phyloP scores from a whole-genome alignment of 345 rosid species.

The Melastoma malabathricum region DNA sequence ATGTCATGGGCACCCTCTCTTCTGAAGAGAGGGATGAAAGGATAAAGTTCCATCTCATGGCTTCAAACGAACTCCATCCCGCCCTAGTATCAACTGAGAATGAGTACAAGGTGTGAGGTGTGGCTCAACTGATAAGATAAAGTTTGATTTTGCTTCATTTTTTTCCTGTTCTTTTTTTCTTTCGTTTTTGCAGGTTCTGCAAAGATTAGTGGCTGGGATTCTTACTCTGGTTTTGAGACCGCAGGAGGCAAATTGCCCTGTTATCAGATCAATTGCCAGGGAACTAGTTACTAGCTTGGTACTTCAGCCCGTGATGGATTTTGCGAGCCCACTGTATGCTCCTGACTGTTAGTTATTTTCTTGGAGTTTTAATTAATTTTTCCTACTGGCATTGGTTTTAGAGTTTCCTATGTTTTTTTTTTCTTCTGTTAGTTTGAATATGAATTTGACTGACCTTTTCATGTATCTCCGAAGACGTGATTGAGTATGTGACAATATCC shows the following conservation, averaged over 20 bases:
- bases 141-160: conserved; percentile 4
- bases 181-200: conserved; percentile 51
- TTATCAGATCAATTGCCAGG: conserved; percentile 82
- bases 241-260: conserved; percentile 86
- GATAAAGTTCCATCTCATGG: conserved; percentile 75
- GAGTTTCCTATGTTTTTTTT: neutral
- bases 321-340: conserved; percentile 80
- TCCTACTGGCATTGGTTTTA: neutral
- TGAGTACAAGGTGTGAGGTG: conserved; percentile 93
- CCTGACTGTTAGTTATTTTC: neutral
- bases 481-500: too few relatives aligned
- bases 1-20: conserved; percentile 79
- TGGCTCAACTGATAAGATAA: conserved; percentile 11
- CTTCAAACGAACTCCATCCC: conserved; percentile 87
- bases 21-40: conserved; percentile 92
- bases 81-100: conserved; percentile 77
- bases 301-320: conserved; percentile 72
- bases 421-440: too few relatives aligned
- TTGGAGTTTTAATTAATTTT: neutral
- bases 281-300: conserved; percentile 95
- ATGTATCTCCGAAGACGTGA: too few relatives aligned
- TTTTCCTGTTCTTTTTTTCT: conserved; percentile 5
- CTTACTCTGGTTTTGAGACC: conserved; percentile 70
- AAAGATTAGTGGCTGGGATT: conserved; percentile 68
- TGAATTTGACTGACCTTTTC: too few relatives aligned